A percentile compares a stretch with the other conserved stretches of the same genome.
Evolutionary conservation across 2,329 filamentous ascomycete species (phyloP).

Genomic region (Microthyrium microscopicum): DNA sequence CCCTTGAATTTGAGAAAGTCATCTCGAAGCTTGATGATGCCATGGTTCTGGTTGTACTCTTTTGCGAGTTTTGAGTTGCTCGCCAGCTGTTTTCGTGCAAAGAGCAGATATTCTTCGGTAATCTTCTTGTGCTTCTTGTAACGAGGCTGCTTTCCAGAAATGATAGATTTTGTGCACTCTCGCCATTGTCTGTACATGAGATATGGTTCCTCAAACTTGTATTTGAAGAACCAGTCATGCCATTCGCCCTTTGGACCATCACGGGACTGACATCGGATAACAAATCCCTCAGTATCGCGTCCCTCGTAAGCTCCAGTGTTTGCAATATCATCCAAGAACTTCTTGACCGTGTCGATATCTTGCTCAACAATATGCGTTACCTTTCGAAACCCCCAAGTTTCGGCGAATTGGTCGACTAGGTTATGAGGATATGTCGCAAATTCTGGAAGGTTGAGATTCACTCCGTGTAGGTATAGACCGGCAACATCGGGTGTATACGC

Average conservation of each 20-base stretch:
- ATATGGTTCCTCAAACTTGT: slow-evolving; percentile 98
- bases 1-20: slow-evolving; percentile 75
- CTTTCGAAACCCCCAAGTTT: slow-evolving; percentile 86
- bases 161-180: slow-evolving; percentile 85
- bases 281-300: slow-evolving; percentile 90
- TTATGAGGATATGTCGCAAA: slow-evolving; percentile 75
- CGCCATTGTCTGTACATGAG: slow-evolving; percentile 98
- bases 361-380: slow-evolving; percentile 65
- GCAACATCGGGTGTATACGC: slow-evolving; percentile 70
- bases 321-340: slow-evolving; percentile 68
- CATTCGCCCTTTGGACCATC: slow-evolving; percentile 38
- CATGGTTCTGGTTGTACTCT: slow-evolving; percentile 73
- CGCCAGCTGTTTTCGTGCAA: slow-evolving; percentile 57
- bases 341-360: slow-evolving; percentile 54
- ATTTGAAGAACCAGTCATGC: slow-evolving; percentile 99
- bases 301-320: slow-evolving; percentile 82
- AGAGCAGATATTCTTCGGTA: slow-evolving; percentile 79
- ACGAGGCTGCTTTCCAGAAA: slow-evolving; percentile 54
- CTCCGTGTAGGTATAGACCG: slow-evolving; percentile 85
- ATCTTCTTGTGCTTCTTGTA: slow-evolving; percentile 79
- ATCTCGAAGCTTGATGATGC: slow-evolving; percentile 80
- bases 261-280: slow-evolving; percentile 68
- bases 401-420: slow-evolving; percentile 78
- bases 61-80: slow-evolving; percentile 50
- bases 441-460: slow-evolving; percentile 87